Percentiles rank a stretch among this genome's conserved stretches.
Conservation (phyloP, 2,329 filamentous ascomycete species). For the Apiospora saccharicola region DNA sequence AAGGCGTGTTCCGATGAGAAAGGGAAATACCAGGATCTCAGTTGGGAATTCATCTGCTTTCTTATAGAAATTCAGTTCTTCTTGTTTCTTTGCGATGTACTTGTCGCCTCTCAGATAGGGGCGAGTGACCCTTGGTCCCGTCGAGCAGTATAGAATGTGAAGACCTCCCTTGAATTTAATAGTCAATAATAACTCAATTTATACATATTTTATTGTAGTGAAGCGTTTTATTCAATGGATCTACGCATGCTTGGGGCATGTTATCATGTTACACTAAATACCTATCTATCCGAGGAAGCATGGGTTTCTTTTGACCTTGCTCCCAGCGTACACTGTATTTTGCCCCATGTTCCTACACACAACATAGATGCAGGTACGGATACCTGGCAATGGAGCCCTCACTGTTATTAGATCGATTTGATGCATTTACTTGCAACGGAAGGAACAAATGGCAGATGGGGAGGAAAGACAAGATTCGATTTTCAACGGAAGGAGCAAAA, state of each 20-base stretch:
- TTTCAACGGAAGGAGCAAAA: conserved; percentile 12
- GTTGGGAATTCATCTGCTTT: conserved; percentile 23
- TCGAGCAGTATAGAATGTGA: conserved; percentile 16
- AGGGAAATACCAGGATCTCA: conserved; percentile 36
- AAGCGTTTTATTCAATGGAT: no score
- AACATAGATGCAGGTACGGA: neutral
- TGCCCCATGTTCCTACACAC: neutral
- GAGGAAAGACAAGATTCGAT: neutral
- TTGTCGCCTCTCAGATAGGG: conserved; percentile 9
- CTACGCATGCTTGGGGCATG: neutral
- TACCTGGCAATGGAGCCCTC: neutral
- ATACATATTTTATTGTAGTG: neutral
- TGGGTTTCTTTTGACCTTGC: neutral
- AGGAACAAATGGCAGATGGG: neutral
- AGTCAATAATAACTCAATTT: conserved; percentile 1
- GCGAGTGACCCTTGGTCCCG: neutral
- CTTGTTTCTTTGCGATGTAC: neutral
- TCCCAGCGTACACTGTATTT: neutral
- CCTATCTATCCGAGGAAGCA: neutral
- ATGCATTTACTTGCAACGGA: neutral
- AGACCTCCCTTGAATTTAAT: neutral
- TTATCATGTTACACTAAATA: neutral
- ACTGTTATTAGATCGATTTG: neutral
- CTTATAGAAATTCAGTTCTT: conserved; percentile 26
- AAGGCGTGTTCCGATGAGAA: conserved; percentile 36